Base-by-base conservation (phyloP, 2,329 filamentous ascomycete genomes). In the Metarhizium brunneum region DNA sequence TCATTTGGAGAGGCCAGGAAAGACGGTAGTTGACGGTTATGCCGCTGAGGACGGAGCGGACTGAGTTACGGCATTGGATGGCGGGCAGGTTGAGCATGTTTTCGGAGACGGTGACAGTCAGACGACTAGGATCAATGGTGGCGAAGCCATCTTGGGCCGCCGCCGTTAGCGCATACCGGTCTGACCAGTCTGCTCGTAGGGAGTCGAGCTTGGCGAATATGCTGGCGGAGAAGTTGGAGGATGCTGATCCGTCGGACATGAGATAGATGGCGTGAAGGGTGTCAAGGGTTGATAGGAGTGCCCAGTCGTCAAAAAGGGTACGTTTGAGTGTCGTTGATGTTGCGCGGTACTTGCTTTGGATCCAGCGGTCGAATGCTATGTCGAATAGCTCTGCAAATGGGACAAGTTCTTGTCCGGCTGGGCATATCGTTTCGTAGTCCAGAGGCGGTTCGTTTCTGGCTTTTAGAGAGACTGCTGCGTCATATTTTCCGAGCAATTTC, bases 91-190 rank as follows among this genome's bases (percentile, higher is more conserved):
- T 71, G 40, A 71, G 70, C 55, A 65, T 70, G 55, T 66, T 74
- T 59, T 59, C 67, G 50, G 63, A 75, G 2, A 80, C 78, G 18
- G 75, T 78, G 25, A 89, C 80, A 2, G 82, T 78, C 8, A 96
- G 71, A 20, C 82, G 81, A 51, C 85, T 80, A 2, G 76, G 62
- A 54, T 90, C 82, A 2, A 73, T 71, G 0, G 71, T 61, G 1
- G 82, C 77, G 66, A 90, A 91, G 0, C 87, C 84, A 55, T 85
- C 85, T 56, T 90, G 87, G 0, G 87, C 85, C 2, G 90, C 72
- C 61, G 92, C 89, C 0, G 88, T 94, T 32, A 96, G 74, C 0
- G 87, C 78, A 64, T 92, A 95, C 20, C 85, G 82, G 67, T 96
- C 90, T 58, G 86, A 85, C 92, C 91, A 96, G 40, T 72, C 73